Percentiles rank a stretch among this genome's conserved stretches.
Conservation (phyloP, 306 rosid species). For the Prosopis cineraria region DNA sequence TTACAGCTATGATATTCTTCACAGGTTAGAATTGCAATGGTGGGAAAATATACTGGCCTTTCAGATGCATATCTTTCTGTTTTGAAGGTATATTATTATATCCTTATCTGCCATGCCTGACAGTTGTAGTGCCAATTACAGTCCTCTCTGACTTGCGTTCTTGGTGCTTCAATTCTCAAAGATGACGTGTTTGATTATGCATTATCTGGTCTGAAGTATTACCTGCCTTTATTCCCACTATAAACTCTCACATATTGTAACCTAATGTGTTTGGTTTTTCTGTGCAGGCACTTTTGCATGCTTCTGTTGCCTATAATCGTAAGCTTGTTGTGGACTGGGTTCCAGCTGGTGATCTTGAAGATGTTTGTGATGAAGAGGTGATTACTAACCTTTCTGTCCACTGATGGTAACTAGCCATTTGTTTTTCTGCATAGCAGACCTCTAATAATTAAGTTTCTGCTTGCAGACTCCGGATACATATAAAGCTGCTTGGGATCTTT, state of each 20-base stretch:
- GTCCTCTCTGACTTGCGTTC: constrained; percentile 8
- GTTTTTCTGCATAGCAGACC: constrained; percentile 16
- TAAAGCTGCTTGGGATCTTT: constrained; percentile 77
- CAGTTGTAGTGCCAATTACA: constrained; percentile 4
- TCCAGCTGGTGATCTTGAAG: constrained; percentile 84
- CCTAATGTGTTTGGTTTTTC: constrained; percentile 33
- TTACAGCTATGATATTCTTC: constrained; percentile 8
- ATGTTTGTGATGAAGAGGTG: constrained; percentile 57
- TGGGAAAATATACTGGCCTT: constrained; percentile 93
- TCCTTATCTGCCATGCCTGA: not conserved
- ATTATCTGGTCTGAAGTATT: constrained; percentile 3
- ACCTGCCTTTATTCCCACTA: not conserved
- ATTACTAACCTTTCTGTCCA: constrained; percentile 27
- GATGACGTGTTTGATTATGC: not conserved
- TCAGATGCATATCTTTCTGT: constrained; percentile 95
- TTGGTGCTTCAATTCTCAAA: not conserved
- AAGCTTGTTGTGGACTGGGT: constrained; percentile 84
- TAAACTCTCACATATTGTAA: constrained; percentile 6
- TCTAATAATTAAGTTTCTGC: constrained; percentile 30
- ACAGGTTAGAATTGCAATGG: constrained; percentile 95
- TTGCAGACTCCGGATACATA: constrained; percentile 66
- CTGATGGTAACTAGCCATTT: constrained; percentile 8
- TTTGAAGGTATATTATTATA: constrained; percentile 55
- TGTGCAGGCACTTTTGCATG: constrained; percentile 80
- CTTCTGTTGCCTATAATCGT: constrained; percentile 64